phyloP scores from a whole-genome alignment of 2,329 filamentous ascomycete species.

The Laburnicola sp. region DNA sequence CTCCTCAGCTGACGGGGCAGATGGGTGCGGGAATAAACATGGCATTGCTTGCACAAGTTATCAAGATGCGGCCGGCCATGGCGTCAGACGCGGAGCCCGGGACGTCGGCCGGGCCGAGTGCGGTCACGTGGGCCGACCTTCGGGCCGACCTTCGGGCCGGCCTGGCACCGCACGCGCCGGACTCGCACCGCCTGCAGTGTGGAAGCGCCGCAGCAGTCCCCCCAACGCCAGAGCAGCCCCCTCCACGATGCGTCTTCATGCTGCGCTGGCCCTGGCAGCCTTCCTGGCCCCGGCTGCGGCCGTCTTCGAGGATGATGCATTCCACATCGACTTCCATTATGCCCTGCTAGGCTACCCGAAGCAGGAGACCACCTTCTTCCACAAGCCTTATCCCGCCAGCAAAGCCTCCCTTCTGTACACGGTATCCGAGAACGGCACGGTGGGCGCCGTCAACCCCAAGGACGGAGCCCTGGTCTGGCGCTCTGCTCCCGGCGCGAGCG shows the following conservation, averaged over 20 bases:
- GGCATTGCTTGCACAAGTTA: neutral
- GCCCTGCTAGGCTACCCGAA: slow-evolving; percentile 82
- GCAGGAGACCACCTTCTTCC: slow-evolving; percentile 88
- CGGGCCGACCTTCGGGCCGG: neutral
- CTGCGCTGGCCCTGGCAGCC: slow-evolving; percentile 40
- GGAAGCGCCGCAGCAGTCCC: slow-evolving; percentile 5
- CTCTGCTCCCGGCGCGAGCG: slow-evolving; percentile 53
- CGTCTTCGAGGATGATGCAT: slow-evolving; percentile 88
- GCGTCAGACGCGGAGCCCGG: neutral
- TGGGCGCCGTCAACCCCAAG: slow-evolving; percentile 87
- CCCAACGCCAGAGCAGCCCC: slow-evolving; percentile 19
- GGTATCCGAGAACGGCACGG: slow-evolving; percentile 76
- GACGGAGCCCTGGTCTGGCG: slow-evolving; percentile 86
- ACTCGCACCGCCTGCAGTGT: neutral
- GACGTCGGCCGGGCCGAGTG: neutral
- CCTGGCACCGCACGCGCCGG: neutral
- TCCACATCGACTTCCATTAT: slow-evolving; percentile 89
- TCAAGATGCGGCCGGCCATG: neutral
- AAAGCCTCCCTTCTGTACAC: slow-evolving; percentile 91
- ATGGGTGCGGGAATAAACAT: neutral
- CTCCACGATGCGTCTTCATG: slow-evolving; percentile 44
- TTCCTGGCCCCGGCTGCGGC: slow-evolving; percentile 61
- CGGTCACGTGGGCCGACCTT: neutral
- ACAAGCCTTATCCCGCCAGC: slow-evolving; percentile 77
- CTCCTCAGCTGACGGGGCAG: neutral